These are phyloP conservation scores for Arctium lappa DNA, from an alignment of 129 eudicot genomes.

Conservation along the genomic window DNA sequence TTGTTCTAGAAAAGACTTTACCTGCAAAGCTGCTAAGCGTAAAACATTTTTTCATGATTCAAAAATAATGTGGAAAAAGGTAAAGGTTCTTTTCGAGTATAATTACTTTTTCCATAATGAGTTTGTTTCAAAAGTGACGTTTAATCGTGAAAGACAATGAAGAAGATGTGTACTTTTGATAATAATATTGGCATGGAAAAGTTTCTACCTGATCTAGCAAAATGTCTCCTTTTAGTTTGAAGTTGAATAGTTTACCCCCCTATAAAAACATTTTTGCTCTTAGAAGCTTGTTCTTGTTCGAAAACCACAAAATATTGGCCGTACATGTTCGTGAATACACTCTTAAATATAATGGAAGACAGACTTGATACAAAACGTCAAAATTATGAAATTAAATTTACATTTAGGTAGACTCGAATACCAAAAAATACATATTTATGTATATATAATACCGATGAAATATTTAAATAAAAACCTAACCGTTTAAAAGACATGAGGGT, in stretches of 20 bases:
- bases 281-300: background rate
- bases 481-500: background rate
- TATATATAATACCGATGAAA: background rate
- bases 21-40: background rate
- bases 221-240: background rate
- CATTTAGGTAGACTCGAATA: background rate
- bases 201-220: background rate
- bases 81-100: background rate
- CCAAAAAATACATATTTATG: background rate
- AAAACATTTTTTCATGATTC: background rate
- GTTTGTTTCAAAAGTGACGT: background rate
- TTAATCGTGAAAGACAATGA: background rate
- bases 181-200: background rate
- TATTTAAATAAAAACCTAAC: background rate
- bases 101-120: background rate
- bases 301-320: background rate
- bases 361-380: background rate
- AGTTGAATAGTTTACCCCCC: background rate
- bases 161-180: background rate
- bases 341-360: background rate
- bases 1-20: slow-evolving; percentile 12
- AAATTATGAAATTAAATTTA: background rate
- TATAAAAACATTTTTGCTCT: background rate
- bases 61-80: slow-evolving; percentile 6
- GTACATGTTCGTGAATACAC: background rate